Evolutionary conservation across 1,139 yeast species (phyloP), one percentile per base, ranked within the genome.

Genomic region (Candida tropicalis): DNA sequence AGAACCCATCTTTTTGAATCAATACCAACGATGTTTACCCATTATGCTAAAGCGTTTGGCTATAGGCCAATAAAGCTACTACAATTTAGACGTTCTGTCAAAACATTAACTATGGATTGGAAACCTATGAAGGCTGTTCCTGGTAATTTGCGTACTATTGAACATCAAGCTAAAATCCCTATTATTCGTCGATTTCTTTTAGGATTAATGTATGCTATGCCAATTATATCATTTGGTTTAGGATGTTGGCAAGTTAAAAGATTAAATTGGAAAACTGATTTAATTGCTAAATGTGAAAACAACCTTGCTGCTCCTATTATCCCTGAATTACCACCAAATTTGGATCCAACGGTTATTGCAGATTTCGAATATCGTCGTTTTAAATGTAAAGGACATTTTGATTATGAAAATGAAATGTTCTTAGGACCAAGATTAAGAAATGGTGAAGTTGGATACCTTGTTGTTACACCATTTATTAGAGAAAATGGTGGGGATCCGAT

Each of bases 221-320:
- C 99, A 0, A 74, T 90, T 0, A 75, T 90, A 1, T 80, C 96
- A 8, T 88, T 93, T 59, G 85, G 82, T 28, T 70, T 93, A 39
- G 99, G 99, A 2, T 81, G 95, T 45, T 93, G 99, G 99, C 99
- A 93, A 66, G 83, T 88, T 33, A 71, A 80, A 55, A 73, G 99
- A 51, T 68, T 93, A 43, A 72, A 80, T 47, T 93, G 99, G 99
- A 95, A 95, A 62, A 84, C 82, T n/a, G 79, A 82, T 43, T 71
- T 93, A 49, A 87, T 95, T 49, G 83, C 96, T 5, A 76, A 78
- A 36, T 83, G 95, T 58, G 97, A 93, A 60, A 87, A 88, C 54
- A 72, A 90, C 49, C 69, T 93, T 48, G 84, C 93, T 0, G 78
- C 79, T 46, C 82, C 84, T 2, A 87, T 97, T 0, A 66, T 86